Evolutionary conservation across 2,329 filamentous ascomycete species (phyloP).

Genomic region (Verticillium tricorpus): DNA sequence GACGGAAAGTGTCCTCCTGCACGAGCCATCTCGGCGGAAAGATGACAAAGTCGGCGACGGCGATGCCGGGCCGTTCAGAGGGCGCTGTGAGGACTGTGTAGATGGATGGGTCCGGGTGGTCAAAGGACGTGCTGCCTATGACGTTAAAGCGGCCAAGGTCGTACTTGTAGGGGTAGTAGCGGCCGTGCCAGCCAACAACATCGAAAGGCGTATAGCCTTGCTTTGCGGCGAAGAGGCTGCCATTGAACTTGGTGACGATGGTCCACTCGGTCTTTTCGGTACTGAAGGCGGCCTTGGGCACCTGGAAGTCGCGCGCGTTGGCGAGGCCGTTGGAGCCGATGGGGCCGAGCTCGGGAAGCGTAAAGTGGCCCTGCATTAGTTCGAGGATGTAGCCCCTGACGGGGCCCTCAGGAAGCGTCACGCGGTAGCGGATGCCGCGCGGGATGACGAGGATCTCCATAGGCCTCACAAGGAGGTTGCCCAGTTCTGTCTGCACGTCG

Average conservation of each 20-base stretch:
- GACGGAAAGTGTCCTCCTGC: constrained; percentile 51
- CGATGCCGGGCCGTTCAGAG: constrained; percentile 44
- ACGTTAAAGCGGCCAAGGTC: constrained; percentile 60
- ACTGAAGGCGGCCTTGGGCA: constrained; percentile 55
- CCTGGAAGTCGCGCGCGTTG: constrained; percentile 61
- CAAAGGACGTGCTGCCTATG: constrained; percentile 57
- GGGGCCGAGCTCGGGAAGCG: constrained; percentile 62
- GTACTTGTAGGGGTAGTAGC: constrained; percentile 65
- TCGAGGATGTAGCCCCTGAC: constrained; percentile 64
- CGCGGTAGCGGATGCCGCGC: constrained; percentile 57
- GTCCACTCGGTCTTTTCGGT: constrained; percentile 39
- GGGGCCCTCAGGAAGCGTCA: constrained; percentile 52
- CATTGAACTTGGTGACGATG: constrained; percentile 54
- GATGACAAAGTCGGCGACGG: constrained; percentile 54
- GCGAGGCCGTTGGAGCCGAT: constrained; percentile 65
- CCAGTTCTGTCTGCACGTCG: constrained; percentile 63
- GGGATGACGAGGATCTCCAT: constrained; percentile 63
- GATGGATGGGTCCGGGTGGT: constrained; percentile 63
- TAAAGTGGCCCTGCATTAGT: constrained; percentile 59
- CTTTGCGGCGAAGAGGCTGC: constrained; percentile 51
- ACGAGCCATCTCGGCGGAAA: constrained; percentile 59
- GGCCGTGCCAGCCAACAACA: constrained; percentile 65
- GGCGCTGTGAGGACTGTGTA: constrained; percentile 55
- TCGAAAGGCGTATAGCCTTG: constrained; percentile 63
- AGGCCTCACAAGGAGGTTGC: constrained; percentile 55